Evolutionary conservation across 768 basidiomycete genomes (phyloP).

Genomic region (Postia placenta): DNA sequence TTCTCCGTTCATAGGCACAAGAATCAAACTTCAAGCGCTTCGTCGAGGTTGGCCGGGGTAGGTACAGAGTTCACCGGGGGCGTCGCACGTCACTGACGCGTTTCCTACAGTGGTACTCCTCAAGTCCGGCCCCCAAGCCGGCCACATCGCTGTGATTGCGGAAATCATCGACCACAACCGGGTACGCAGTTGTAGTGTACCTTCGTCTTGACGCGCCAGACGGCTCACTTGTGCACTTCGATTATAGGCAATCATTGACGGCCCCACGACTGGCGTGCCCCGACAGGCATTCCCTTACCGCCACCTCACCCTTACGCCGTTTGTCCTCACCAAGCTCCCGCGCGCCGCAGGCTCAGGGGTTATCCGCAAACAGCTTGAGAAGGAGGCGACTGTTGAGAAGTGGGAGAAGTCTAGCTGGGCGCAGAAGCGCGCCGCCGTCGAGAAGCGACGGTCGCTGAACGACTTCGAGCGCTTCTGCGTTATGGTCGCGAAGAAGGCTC

Average conservation of each 20-base stretch:
- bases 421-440: conserved; percentile 70
- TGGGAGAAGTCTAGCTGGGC: conserved; percentile 91
- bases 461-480: conserved; percentile 93
- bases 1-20: conserved; percentile 6
- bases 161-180: conserved; percentile 99
- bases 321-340: conserved; percentile 77
- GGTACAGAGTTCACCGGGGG: conserved; percentile 14
- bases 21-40: conserved; percentile 91
- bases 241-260: conserved; percentile 87
- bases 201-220: not conserved
- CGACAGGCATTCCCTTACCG: conserved; percentile 91
- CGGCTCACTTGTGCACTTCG: not conserved
- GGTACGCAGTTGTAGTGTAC: conserved; percentile 39
- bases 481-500: conserved; percentile 83
- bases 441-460: conserved; percentile 68
- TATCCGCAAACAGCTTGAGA: conserved; percentile 83
- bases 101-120: conserved; percentile 76
- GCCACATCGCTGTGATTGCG: conserved; percentile 90
- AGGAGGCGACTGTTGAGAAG: conserved; percentile 76
- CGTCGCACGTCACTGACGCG: not conserved
- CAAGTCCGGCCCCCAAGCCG: conserved; percentile 77
- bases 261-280: conserved; percentile 85
- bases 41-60: conserved; percentile 96
- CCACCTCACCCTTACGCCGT: conserved; percentile 85
- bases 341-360: conserved; percentile 78